phyloP scores from a whole-genome alignment of 306 rosid species.

The Erythrophleum fordii region DNA sequence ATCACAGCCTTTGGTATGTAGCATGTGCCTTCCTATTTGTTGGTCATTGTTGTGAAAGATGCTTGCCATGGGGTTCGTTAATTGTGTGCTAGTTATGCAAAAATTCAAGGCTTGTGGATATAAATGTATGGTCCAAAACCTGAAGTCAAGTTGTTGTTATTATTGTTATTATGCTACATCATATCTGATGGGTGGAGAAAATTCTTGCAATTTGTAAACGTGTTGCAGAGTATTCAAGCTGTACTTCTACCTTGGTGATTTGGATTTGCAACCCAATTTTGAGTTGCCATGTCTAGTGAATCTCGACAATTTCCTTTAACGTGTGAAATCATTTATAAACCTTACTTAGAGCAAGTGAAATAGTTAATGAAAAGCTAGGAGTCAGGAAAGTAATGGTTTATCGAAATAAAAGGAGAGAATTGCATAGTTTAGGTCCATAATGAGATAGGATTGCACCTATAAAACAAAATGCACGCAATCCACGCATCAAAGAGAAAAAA shows the following conservation, averaged over 20 bases:
- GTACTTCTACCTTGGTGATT: not conserved
- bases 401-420: no score
- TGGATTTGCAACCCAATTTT: not conserved
- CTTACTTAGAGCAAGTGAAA: no score
- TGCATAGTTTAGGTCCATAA: no score
- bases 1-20: slow-evolving; percentile 44
- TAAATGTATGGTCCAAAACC: not conserved
- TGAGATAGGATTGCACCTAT: no score
- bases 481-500: no score
- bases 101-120: not conserved
- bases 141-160: not conserved
- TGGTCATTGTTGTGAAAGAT: not conserved
- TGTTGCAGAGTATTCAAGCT: no score
- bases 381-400: no score
- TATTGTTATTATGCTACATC: not conserved
- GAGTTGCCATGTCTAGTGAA: not conserved
- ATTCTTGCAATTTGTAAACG: no score
- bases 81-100: not conserved
- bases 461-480: no score
- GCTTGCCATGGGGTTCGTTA: not conserved
- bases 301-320: not conserved
- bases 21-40: not conserved
- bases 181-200: no score
- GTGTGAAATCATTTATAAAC: no score
- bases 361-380: no score